Evolutionary conservation across 78 protist genomes (phyloP).

Genomic region (Protostelium mycophagum): DNA sequence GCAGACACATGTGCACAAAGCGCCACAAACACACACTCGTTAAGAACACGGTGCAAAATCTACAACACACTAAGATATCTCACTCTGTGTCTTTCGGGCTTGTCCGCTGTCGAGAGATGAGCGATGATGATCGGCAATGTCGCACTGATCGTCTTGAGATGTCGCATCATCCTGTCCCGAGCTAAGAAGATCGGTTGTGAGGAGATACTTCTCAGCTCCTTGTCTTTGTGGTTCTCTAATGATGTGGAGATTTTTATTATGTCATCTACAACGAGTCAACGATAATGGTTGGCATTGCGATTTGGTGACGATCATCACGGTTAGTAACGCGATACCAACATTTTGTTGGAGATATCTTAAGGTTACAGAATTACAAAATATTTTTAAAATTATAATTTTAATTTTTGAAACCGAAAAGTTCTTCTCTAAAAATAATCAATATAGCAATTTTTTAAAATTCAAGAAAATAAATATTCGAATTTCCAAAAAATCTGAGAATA

Average conservation of each 20-base stretch:
- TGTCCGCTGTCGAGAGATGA: not conserved
- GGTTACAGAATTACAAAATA: not conserved
- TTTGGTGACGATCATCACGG: too few species aligned
- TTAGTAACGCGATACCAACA: too few species aligned
- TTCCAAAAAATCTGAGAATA: too few species aligned
- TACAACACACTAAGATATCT: not conserved
- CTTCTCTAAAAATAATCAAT: not conserved
- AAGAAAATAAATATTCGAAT: too few species aligned
- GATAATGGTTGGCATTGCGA: too few species aligned
- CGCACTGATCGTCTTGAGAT: not conserved
- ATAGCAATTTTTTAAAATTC: too few species aligned
- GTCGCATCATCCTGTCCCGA: not conserved
- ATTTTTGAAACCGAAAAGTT: not conserved
- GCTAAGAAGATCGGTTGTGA: not conserved
- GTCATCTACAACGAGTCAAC: too few species aligned
- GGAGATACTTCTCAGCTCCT: not conserved
- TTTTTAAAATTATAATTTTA: too few species aligned
- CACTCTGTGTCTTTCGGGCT: not conserved
- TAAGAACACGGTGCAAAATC: not conserved
- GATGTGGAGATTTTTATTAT: not conserved
- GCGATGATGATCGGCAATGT: not conserved
- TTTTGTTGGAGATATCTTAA: too few species aligned
- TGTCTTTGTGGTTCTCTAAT: not conserved
- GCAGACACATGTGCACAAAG: too few species aligned
- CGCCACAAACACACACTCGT: too few species aligned